phyloP scores from a whole-genome alignment of 192 early-diverging fungal genomes.

The Physocladia obscura region DNA sequence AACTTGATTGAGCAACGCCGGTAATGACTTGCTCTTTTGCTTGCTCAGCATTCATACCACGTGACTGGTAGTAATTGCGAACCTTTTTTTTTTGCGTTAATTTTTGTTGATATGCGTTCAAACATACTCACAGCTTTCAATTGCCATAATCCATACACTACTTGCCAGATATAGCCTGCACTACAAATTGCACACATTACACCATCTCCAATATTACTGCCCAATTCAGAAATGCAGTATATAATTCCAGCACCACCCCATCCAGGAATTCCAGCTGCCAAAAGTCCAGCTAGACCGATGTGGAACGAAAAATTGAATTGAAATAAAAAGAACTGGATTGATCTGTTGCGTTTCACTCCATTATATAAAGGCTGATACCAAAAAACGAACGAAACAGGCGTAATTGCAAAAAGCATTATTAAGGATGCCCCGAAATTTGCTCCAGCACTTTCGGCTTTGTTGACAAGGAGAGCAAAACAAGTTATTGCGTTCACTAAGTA shows the following conservation, averaged over 20 bases:
- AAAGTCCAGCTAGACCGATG: constrained; percentile 24
- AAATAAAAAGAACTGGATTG: constrained; percentile 42
- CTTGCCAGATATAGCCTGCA: constrained; percentile 33
- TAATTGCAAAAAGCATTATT: constrained; percentile 38
- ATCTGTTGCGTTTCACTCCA: constrained; percentile 35
- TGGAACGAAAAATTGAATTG: constrained; percentile 40
- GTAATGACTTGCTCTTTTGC: constrained; percentile 37
- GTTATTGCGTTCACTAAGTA: constrained; percentile 38
- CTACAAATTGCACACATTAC: constrained; percentile 36
- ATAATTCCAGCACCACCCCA: constrained; percentile 40
- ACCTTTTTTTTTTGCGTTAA: neutral
- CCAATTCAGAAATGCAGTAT: constrained; percentile 29
- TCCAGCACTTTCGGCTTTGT: constrained; percentile 35
- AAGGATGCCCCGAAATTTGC: constrained; percentile 40
- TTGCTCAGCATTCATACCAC: constrained; percentile 36
- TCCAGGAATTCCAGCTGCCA: constrained; percentile 41
- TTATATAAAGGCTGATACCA: constrained; percentile 44
- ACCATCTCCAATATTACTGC: constrained; percentile 27
- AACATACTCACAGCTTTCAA: constrained; percentile 30
- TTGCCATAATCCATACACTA: constrained; percentile 45
- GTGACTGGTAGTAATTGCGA: constrained; percentile 22
- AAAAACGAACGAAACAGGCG: constrained; percentile 36
- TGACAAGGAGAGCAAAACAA: constrained; percentile 35
- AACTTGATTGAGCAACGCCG: constrained; percentile 27
- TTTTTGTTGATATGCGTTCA: neutral